A percentile compares a stretch with the other conserved stretches of the same genome.
These are phyloP conservation scores for Capronia epimyces DNA, from an alignment of 2,329 filamentous ascomycete species.

Conservation along the genomic window DNA sequence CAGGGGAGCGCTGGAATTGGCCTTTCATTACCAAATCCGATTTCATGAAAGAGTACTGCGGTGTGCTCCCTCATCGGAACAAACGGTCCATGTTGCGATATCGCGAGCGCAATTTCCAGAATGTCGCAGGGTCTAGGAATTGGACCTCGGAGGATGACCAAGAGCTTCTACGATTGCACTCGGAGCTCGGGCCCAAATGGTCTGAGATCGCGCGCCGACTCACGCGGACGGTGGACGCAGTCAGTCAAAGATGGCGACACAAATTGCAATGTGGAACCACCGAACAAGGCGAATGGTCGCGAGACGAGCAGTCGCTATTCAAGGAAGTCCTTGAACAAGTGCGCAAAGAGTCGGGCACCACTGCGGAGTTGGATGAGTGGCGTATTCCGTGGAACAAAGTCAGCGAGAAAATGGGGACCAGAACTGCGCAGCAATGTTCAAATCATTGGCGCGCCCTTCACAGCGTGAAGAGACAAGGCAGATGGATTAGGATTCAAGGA, in stretches of 20 bases:
- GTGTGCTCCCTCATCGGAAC: conserved; percentile 36
- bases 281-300: conserved; percentile 36
- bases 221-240: conserved; percentile 39
- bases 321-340: conserved; percentile 28
- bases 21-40: conserved; percentile 31
- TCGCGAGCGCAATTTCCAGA: conserved; percentile 41
- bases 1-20: conserved; percentile 13
- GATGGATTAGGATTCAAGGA: conserved; percentile 16
- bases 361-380: conserved; percentile 33
- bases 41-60: conserved; percentile 37
- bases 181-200: conserved; percentile 35
- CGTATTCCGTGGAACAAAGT: conserved; percentile 26
- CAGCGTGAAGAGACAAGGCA: conserved; percentile 14
- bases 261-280: conserved; percentile 37
- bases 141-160: conserved; percentile 41
- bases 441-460: conserved; percentile 27
- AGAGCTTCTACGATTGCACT: conserved; percentile 35
- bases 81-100: conserved; percentile 39
- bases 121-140: conserved; percentile 34
- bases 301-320: conserved; percentile 33
- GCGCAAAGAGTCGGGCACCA: conserved; percentile 16
- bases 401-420: conserved; percentile 26
- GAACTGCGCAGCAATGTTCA: conserved; percentile 28
- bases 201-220: conserved; percentile 36
- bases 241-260: conserved; percentile 42